These are phyloP conservation scores for Phytophthora pini DNA, from an alignment of 352 stramenopile genomes.

Conservation along the genomic window DNA sequence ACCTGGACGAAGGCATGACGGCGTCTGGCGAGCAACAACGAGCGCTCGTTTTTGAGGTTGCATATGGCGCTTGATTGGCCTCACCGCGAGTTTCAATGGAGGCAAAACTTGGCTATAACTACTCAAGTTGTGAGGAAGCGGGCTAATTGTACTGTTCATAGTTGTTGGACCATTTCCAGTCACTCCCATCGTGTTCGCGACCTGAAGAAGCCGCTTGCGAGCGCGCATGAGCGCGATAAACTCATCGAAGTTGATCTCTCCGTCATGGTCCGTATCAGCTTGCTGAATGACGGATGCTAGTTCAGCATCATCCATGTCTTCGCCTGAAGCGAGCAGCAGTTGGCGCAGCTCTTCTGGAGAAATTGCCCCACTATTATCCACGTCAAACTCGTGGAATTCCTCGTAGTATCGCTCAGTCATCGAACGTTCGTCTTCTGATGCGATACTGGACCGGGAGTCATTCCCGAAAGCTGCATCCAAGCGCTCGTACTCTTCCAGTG, in stretches of 20 bases:
- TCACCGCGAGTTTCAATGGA: slow-evolving; percentile 60
- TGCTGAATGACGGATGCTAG: slow-evolving; percentile 68
- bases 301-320: slow-evolving; percentile 82
- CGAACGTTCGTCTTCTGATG: slow-evolving; percentile 19
- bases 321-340: slow-evolving; percentile 62
- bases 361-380: slow-evolving; percentile 80
- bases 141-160: slow-evolving; percentile 7
- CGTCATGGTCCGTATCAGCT: slow-evolving; percentile 75
- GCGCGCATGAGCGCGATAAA: slow-evolving; percentile 84
- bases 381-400: slow-evolving; percentile 78
- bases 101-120: slow-evolving; percentile 43
- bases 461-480: slow-evolving; percentile 66
- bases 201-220: slow-evolving; percentile 71
- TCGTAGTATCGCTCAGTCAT: slow-evolving; percentile 60
- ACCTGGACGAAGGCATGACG: slow-evolving; percentile 61
- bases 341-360: slow-evolving; percentile 71
- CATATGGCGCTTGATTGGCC: slow-evolving; percentile 56
- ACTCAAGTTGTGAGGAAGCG: slow-evolving; percentile 12
- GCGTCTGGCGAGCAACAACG: slow-evolving; percentile 55
- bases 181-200: slow-evolving; percentile 73
- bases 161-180: slow-evolving; percentile 41
- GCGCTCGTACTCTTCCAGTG: slow-evolving; percentile 72
- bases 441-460: slow-evolving; percentile 8
- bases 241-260: slow-evolving; percentile 81
- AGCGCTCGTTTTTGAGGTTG: slow-evolving; percentile 50